Evolutionary conservation across 306 rosid genomes (phyloP).

Genomic region (Cicer pinnatifidum): DNA sequence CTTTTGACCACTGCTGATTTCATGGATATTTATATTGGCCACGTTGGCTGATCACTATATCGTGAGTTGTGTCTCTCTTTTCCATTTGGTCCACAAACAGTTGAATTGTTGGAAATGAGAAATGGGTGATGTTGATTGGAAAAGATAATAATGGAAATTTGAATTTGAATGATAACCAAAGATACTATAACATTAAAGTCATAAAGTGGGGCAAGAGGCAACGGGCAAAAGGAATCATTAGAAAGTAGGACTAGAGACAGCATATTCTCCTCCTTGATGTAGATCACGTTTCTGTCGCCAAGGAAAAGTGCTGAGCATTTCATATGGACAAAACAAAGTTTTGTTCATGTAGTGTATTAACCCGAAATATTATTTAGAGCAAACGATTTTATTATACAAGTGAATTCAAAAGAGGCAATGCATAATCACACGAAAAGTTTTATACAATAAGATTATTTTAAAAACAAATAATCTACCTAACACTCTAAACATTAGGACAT

Average conservation of each 20-base stretch:
- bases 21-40: not conserved
- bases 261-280: constrained; percentile 1
- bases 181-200: not conserved
- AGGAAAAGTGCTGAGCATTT: not conserved
- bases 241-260: not conserved
- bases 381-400: not conserved
- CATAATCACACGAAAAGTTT: not conserved
- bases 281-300: not conserved
- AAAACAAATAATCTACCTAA: not conserved
- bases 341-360: not conserved
- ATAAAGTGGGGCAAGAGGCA: not conserved
- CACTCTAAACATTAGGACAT: not conserved
- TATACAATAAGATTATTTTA: not conserved
- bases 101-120: constrained; percentile 18
- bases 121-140: not conserved
- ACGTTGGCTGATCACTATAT: not conserved
- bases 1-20: not conserved
- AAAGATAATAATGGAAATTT: constrained; percentile 10
- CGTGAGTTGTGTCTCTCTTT: not conserved
- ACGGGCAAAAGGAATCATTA: constrained; percentile 8
- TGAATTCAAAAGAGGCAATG: not conserved
- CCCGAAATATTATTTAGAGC: not conserved
- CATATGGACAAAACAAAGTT: not conserved
- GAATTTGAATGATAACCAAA: not conserved
- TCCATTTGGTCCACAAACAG: constrained; percentile 11